phyloP scores from a whole-genome alignment of 106 monocot genomes.

The Phalaenopsis aphrodite region DNA sequence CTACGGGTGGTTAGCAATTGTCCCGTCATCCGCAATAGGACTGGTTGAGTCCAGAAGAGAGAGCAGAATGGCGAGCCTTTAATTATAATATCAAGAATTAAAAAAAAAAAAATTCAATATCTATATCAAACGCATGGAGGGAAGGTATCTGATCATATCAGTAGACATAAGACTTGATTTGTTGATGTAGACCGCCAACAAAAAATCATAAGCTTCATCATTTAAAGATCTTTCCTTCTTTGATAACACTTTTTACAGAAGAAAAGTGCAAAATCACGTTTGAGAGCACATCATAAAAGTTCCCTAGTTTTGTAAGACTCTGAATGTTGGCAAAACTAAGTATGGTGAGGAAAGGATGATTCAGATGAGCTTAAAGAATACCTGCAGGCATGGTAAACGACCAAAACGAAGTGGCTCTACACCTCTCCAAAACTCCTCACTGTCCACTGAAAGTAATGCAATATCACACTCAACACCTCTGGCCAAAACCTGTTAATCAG shows the following conservation, averaged over 20 bases:
- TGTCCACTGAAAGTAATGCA: constrained; percentile 91
- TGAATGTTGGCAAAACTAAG: neutral
- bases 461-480: constrained; percentile 94
- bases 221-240: neutral
- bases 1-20: too few species aligned
- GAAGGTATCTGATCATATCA: too few species aligned
- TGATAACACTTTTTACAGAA: neutral
- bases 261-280: neutral
- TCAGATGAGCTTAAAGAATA: constrained; percentile 9
- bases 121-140: neutral
- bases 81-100: neutral
- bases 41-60: neutral
- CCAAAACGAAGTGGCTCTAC: constrained; percentile 86
- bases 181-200: neutral
- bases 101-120: neutral
- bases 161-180: neutral
- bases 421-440: constrained; percentile 93
- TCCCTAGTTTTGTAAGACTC: neutral
- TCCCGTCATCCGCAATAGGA: neutral
- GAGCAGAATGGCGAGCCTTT: neutral
- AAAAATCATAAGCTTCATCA: neutral
- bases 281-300: neutral
- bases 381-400: constrained; percentile 85
- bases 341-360: neutral
- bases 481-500: constrained; percentile 82